Evolutionary conservation across 1,284 basidiomycete species (phyloP), one percentile per base, ranked within the genome.

Genomic region (Sporisorium scitamineum): DNA sequence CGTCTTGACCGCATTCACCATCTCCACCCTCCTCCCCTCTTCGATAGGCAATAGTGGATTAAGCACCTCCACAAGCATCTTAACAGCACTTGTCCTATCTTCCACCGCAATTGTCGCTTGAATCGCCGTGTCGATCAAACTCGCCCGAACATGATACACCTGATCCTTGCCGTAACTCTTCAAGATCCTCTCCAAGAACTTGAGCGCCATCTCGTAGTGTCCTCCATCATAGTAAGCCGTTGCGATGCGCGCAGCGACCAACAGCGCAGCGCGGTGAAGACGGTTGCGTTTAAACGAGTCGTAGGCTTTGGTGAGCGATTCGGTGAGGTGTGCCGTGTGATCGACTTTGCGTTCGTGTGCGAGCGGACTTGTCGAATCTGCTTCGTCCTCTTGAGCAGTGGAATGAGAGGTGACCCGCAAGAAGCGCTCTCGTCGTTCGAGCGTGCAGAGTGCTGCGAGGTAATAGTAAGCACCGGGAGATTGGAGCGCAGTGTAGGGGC

Each of bases 151-250:
- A 9, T 48, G 51, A 10, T 51, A 13, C 54, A 66, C 71, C 18
- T 60, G 52, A 4, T 80, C 80, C 27, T 48, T 61, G 16, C 26
- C 42, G 60, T 82, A 84, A 52, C 57, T 69, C 52, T 61, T 67
- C 42, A 80, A 26, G 14, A 80, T 74, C 32, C 83, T 70, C 37
- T 80, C 76, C 18, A 84, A 42, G 51, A 81, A 83, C n/a, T 76
- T 70, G 18, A 81, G 56, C 45, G 83, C 78, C 61, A 75, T 67
- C 31, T 68, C 48, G 29, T 69, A n/a, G 41, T 75, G 78, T 18
- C 67, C 73, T 0, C 57, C 64, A 1, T 70, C 73, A 47, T 53
- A 16, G 39, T 81, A 82, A 22, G 67, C 64, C 7, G 69, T 57
- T 0, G 82, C 83, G 22, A 84, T 76, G 13, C 68, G 63, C 4